A percentile compares a stretch with the other conserved stretches of the same genome.
Evolutionary conservation across 371 early-diverging fungal genomes (phyloP).

Genomic region (Saksenaea vasiformis): DNA sequence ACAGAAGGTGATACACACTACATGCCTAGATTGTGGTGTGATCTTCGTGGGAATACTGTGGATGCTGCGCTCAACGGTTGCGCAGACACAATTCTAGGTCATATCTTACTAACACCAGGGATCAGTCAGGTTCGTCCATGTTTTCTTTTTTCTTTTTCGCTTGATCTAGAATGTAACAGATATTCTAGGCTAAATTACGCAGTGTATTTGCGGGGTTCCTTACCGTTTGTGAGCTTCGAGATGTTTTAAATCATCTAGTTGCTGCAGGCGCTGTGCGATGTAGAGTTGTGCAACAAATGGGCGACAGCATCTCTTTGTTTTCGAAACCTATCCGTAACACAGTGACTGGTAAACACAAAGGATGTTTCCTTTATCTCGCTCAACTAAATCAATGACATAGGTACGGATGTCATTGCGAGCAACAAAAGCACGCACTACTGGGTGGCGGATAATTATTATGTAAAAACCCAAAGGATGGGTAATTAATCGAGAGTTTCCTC

Average conservation of each 20-base stretch:
- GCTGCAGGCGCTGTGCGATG: neutral
- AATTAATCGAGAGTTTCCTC: too few species aligned
- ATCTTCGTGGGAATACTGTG: slow-evolving; percentile 4
- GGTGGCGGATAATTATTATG: neutral
- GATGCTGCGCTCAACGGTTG: slow-evolving; percentile 9
- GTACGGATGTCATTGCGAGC: slow-evolving; percentile 87
- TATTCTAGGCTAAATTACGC: neutral
- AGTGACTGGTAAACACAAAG: neutral
- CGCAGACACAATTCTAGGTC: neutral
- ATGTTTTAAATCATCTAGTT: neutral
- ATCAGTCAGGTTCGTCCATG: slow-evolving; percentile 7
- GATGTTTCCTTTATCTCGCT: neutral
- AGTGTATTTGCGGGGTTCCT: neutral
- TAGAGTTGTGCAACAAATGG: neutral
- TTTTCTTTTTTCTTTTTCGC: too few species aligned
- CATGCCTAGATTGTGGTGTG: slow-evolving; percentile 12
- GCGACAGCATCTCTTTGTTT: neutral
- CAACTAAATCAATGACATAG: slow-evolving; percentile 39
- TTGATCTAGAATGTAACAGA: neutral
- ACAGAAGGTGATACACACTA: neutral
- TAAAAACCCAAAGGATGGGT: neutral
- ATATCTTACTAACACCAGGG: slow-evolving; percentile 7
- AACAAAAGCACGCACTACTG: slow-evolving; percentile 41
- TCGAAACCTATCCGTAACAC: neutral
- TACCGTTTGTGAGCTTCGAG: neutral